A percentile compares a stretch with the other conserved stretches of the same genome.
phyloP scores from a whole-genome alignment of 371 early-diverging fungal genomes.

The Chytridium lagenaria region DNA sequence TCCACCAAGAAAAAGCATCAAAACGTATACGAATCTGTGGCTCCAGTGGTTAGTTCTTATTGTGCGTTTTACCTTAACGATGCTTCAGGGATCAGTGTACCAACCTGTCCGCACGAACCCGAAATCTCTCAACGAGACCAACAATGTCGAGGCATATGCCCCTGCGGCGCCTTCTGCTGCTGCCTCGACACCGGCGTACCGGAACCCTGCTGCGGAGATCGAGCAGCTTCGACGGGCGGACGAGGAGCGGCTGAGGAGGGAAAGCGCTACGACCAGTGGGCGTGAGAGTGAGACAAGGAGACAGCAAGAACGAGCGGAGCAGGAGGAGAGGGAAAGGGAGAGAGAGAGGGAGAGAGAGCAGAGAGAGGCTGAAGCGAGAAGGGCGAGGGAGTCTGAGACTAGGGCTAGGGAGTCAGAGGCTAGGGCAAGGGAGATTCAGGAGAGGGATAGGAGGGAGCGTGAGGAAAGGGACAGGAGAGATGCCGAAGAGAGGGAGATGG shows the following conservation, averaged over 20 bases:
- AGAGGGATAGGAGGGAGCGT: constrained; percentile 47
- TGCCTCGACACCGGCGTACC: constrained; percentile 31
- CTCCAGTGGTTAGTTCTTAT: constrained; percentile 27
- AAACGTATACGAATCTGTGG: constrained; percentile 23
- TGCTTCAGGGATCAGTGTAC: constrained; percentile 34
- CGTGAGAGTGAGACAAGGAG: too few relatives aligned
- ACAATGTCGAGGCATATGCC: constrained; percentile 34
- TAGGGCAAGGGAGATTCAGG: too few relatives aligned
- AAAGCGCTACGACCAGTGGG: too few relatives aligned
- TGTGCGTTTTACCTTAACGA: background rate
- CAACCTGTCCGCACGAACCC: constrained; percentile 34
- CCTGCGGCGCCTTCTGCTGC: constrained; percentile 12
- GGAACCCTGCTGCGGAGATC: constrained; percentile 32
- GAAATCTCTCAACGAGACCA: constrained; percentile 24
- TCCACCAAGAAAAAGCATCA: constrained; percentile 61
- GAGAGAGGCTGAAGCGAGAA: too few relatives aligned
- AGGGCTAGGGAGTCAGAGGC: too few relatives aligned
- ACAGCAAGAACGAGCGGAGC: constrained; percentile 49
- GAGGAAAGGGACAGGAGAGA: constrained; percentile 43
- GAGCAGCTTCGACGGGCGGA: constrained; percentile 31
- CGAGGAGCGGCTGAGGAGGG: constrained; percentile 25
- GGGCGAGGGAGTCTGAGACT: too few relatives aligned
- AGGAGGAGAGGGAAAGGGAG: too few relatives aligned
- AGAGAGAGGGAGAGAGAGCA: too few relatives aligned
- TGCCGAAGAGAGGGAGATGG: constrained; percentile 42